Evolutionary conservation across 805 yeast species (phyloP), one percentile per base, ranked within the genome.

Genomic region (Nakazawaea sp.): DNA sequence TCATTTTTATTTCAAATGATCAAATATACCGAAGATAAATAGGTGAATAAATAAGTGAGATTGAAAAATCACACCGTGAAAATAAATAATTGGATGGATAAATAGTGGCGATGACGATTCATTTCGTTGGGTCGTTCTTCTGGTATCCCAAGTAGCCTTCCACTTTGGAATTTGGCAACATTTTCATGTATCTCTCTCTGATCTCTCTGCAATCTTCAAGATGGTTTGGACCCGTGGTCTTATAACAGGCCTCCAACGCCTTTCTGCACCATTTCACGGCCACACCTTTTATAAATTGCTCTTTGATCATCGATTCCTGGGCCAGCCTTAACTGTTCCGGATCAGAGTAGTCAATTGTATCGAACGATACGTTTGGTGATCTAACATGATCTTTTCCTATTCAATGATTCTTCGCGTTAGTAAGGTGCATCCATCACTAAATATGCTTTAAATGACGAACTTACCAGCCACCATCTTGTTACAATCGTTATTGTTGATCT

Each of bases 91-190:
- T 15, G 13, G 26, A 12, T 25, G 10, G 16, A 29, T 21, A 20
- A 28, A 23, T 13, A 23, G 16, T 16, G 11, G 17, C 18, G 19
- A 27, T n/a, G 13, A 18, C 18, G 28, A 6, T 13, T 56, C 64
- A 81, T 64, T 83, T 81, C 26, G 84, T 67, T 31, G 90, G 92
- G 55, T 84, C 95, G 62, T 84, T 84, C 72, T 85, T 81, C 65
- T 85, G 94, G 64, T 84, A 83, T n/a, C 87, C 90, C 53, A 78
- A 64, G 62, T 70, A 83, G 30, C 95, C 95, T 48, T 75, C 71
- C 43, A 81, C 70, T 48, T 77, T 72, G 48, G 81, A 72, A 35
- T 70, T 61, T 40, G 86, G 89, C 40, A 84, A 66, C 83, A 85
- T 68, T 49, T 80, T 83, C 66, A 85, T 62, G 58, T 85, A 84